Base-by-base conservation (phyloP, 768 basidiomycete genomes). In the Polyporus arcularius region DNA sequence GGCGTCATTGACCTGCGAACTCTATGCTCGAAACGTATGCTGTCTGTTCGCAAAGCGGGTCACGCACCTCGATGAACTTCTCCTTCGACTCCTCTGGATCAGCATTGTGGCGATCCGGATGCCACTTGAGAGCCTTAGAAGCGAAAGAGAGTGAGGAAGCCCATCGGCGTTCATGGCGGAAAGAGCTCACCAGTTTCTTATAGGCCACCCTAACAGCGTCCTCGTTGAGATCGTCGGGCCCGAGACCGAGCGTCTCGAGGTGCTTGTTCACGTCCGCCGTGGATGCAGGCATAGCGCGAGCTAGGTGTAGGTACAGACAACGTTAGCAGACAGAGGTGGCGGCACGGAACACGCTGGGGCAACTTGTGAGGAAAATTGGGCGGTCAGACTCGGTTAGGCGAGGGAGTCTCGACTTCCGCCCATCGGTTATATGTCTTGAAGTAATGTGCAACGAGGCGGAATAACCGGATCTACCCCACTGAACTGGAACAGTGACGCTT, bases 171-270 rank as follows among this genome's bases (percentile, higher is more conserved):
- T 58, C 61, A 63, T 55, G 39, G 53, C 32, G 28, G 30, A 54
- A 64, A 60, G 43, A 31, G 70, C 75, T 67, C 74, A 87, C 87
- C 75, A 84, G 76, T 70, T 78, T 81, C 74, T 82, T 86, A 74
- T 89, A 89, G 14, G 86, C 85, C 53, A 77, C 73, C 71, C 79
- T 82, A 72, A 87, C 80, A 49, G 80, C 81, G 48, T 83, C 80
- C 60, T 79, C 72, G 55, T 74, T 80, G 31, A 84, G 82, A 61
- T 78, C 74, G 52, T 71, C 65, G n/a, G 60, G 69, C 39, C 68
- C 70, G 64, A 86, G 71, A 58, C 79, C 83, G 50, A 86, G 75
- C 58, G 81, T 73, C 56, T 78, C 75, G 63, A 79, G 76, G 55
- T 73, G 51, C 56, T 71, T 68, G 40, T 62, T 63, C 57, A 71